Evolutionary conservation across 345 rosid genomes (phyloP), one percentile per base, ranked within the genome.

Genomic region (Euphorbia tirucalli): DNA sequence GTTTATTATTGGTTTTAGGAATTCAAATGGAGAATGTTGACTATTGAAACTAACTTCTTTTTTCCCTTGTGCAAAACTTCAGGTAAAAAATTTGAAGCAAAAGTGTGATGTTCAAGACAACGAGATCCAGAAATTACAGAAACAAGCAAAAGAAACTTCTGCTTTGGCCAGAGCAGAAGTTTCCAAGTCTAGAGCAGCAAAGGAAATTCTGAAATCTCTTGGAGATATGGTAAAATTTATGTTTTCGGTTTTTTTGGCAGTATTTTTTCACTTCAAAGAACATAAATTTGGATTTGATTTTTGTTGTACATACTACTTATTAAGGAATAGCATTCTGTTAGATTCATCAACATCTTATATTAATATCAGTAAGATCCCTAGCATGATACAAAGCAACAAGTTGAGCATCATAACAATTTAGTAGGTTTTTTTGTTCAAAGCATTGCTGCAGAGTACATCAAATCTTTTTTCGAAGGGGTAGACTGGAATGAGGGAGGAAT

Each of bases 41-140:
- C 41, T 11, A 22, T 11, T 5, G 14, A 37, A 56, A 19, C 1
- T 48, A 66, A 66, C 50, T 66, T 70, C 19, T 37, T 68, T 25
- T 74, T 66, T 72, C 10, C 65, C 25, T 66, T 61, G 14, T 59
- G 62, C 16, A 46, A 46, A 46, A 35, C 50, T 72, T 72, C 90
- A 95, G 98, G 70, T 89, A 46, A 88, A 69, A 71, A 72, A 27
- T 78, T 77, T 90, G 76, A 95, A 86, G 83, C 83, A 85, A 48
- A 92, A 82, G 71, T 86, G 83, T 70, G 89, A 92, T 68, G 71
- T 65, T 63, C 97, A 92, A 84, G 88, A 87, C 18, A 14, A n/a
- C 27, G 91, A 89, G 82, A 85, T 95, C 2, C 72, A 81, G 73
- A 86, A 82, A 70, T 77, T 89, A 63, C 80, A 77, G 49, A 76